These are phyloP conservation scores for Spinellus fusiger DNA, from an alignment of 192 early-diverging fungal species.

Conservation along the genomic window DNA sequence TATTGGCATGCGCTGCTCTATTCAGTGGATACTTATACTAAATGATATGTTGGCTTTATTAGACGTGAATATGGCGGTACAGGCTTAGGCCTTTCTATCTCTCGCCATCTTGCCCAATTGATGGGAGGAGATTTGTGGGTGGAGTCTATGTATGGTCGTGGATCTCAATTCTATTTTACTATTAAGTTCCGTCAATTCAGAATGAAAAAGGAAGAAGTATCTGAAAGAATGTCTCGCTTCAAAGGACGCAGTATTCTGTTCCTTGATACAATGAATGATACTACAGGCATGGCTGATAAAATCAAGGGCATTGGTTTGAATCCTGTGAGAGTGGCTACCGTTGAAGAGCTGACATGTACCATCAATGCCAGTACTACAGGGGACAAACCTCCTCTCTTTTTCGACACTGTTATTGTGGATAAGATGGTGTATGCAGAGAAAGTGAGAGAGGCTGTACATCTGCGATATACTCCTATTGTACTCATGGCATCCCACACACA, in stretches of 20 bases:
- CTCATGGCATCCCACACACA: constrained; percentile 50
- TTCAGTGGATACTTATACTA: neutral
- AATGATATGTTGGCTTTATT: too few relatives aligned
- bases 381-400: constrained; percentile 32
- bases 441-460: constrained; percentile 49
- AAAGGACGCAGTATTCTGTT: constrained; percentile 61
- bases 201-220: constrained; percentile 28
- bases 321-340: constrained; percentile 29
- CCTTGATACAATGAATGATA: constrained; percentile 48
- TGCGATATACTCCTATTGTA: constrained; percentile 74
- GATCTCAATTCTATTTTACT: constrained; percentile 77
- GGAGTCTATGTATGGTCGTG: constrained; percentile 61
- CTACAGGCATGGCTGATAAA: constrained; percentile 36
- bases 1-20: neutral
- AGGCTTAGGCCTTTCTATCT: constrained; percentile 81
- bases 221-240: constrained; percentile 52
- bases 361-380: constrained; percentile 18
- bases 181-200: constrained; percentile 43
- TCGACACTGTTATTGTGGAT: constrained; percentile 68
- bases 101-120: constrained; percentile 65
- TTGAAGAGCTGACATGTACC: constrained; percentile 45
- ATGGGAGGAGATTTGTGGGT: constrained; percentile 80
- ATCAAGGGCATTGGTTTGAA: constrained; percentile 46
- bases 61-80: constrained; percentile 80
- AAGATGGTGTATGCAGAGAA: constrained; percentile 52